These are phyloP conservation scores for Sugiyamaella boreocaroliniensis DNA, from an alignment of 805 yeast genomes.

Conservation along the genomic window DNA sequence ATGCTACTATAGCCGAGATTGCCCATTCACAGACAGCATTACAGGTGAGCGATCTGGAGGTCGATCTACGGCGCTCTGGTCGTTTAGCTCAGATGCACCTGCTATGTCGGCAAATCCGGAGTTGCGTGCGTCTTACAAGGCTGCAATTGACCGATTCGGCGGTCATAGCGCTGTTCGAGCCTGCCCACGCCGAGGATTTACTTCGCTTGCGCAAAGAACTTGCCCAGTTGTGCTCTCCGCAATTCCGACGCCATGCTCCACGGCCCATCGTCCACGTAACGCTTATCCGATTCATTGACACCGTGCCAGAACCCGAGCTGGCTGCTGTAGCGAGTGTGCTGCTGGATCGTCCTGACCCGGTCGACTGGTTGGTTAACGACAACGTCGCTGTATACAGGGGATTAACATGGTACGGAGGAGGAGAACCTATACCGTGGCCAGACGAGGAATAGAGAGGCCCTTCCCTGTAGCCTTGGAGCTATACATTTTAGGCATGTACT, in stretches of 20 bases:
- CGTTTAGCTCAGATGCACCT: not conserved
- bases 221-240: not conserved
- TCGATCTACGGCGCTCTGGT: not conserved
- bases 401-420: not conserved
- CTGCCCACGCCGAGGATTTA: not conserved
- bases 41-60: not conserved
- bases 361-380: not conserved
- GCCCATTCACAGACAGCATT: constrained; percentile 2
- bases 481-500: no score
- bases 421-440: not conserved
- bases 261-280: not conserved
- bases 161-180: not conserved
- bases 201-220: not conserved
- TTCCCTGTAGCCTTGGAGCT: no score
- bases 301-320: not conserved
- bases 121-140: not conserved
- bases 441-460: not conserved
- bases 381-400: not conserved
- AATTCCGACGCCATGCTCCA: not conserved
- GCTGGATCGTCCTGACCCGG: not conserved
- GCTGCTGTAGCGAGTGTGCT: not conserved
- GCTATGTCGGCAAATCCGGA: not conserved
- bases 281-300: not conserved
- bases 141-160: not conserved
- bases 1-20: constrained; percentile 8